Base-by-base conservation (phyloP, 2,329 filamentous ascomycete genomes). In the Nothopassalora personata region DNA sequence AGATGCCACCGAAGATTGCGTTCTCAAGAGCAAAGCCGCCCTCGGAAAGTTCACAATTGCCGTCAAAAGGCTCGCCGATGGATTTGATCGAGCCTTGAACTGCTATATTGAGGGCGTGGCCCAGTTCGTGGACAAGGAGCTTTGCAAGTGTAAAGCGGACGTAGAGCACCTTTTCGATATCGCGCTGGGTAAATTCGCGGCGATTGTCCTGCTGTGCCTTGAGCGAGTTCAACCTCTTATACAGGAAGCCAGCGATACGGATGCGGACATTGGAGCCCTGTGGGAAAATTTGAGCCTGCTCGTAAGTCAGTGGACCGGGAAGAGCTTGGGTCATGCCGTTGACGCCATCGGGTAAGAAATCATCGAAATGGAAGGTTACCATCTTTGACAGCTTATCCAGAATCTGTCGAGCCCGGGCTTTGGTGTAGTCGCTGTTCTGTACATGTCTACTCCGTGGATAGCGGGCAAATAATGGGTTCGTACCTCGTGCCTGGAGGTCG, bases 81-180 rank as follows among this genome's bases (percentile, higher is more conserved):
- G 48, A 45, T 5, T 23, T 50, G 28, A 49, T 49, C 8, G 8
- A 28, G 28, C 48, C 55, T 9, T 53, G 48, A 6, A 51, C 34
- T 11, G 55, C 55, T n/a, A 39, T 52, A 8, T 43, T 43, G 33
- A 57, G 36, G 18, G 48, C 34, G 19, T 57, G 55, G 4, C 55
- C 55, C 7, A 57, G 11, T 45, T 57, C 55, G 49, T 57, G 55
- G 34, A 57, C 31, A 18, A 57, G 34, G 19, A 51, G 18, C 36
- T 19, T 57, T 2, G 48, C 48, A 27, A 52, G 34, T 3, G 31
- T 7, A 18, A 57, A 56, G 18, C 48, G 54, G 5, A 23, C 5
- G 19, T 19, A 10, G 11, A 45, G 36, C 18, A 28, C 19, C 28
- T 49, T 49, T 7, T 49, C 9, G 19, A 49, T 49, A 27, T 27